Evolutionary conservation across 768 basidiomycete genomes (phyloP).

Genomic region (Symmetrospora coprosmae): DNA sequence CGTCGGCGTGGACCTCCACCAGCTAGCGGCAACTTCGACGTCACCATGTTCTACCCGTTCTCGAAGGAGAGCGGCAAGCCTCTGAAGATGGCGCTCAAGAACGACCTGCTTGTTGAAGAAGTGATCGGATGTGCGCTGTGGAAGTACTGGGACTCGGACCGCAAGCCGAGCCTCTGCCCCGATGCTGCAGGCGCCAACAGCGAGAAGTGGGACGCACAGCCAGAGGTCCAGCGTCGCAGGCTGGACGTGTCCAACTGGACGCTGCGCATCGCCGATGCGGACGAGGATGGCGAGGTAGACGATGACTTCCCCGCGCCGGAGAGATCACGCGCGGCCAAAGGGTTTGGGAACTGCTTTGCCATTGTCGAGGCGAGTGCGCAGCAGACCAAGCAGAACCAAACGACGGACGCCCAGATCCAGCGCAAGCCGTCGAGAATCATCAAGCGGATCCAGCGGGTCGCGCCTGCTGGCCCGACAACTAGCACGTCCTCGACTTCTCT

Average conservation of each 20-base stretch:
- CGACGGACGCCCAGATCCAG: conserved; percentile 64
- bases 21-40: conserved; percentile 49
- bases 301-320: conserved; percentile 98
- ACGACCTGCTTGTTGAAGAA: conserved; percentile 85
- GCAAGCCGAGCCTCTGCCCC: conserved; percentile 59
- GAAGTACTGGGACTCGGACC: conserved; percentile 81
- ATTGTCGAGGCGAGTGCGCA: conserved; percentile 56
- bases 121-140: conserved; percentile 84
- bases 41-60: conserved; percentile 74
- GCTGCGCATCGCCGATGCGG: conserved; percentile 84
- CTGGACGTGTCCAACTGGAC: conserved; percentile 80
- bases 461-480: conserved; percentile 15
- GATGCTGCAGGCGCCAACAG: conserved; percentile 4
- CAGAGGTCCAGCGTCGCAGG: conserved; percentile 45
- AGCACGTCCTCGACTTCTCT: not conserved
- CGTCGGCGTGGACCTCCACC: too few relatives aligned
- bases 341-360: conserved; percentile 82
- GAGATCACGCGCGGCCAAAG: conserved; percentile 64
- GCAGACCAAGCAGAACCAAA: conserved; percentile 61
- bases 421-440: conserved; percentile 62
- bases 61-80: conserved; percentile 52
- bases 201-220: conserved; percentile 41
- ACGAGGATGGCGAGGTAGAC: conserved; percentile 95
- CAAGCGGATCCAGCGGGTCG: conserved; percentile 34
- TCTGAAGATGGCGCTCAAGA: conserved; percentile 61